These are phyloP conservation scores for Aspergillus neoniger DNA, from an alignment of 2,329 filamentous ascomycete species.

Conservation along the genomic window DNA sequence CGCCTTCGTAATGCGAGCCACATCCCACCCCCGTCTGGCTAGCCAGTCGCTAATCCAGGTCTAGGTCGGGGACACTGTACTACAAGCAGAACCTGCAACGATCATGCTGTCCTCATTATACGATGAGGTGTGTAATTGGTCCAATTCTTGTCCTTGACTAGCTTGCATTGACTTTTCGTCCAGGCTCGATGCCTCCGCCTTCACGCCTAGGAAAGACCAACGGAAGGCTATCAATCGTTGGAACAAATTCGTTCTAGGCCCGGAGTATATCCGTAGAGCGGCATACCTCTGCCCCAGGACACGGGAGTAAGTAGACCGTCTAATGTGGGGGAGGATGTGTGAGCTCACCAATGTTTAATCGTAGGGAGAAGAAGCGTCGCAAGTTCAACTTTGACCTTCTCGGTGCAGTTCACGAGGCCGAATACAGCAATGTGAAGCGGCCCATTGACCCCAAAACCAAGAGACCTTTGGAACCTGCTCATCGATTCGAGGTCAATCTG, in stretches of 20 bases:
- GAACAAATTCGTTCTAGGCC: slow-evolving; percentile 51
- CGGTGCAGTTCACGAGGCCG: slow-evolving; percentile 45
- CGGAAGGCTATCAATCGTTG: slow-evolving; percentile 51
- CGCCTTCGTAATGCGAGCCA: background rate
- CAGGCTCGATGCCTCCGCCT: slow-evolving; percentile 47
- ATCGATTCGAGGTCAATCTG: slow-evolving; percentile 52
- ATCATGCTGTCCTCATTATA: slow-evolving; percentile 87
- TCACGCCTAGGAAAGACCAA: slow-evolving; percentile 49
- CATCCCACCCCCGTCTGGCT: background rate
- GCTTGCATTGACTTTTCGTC: background rate
- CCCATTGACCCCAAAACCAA: slow-evolving; percentile 49
- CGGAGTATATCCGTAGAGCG: slow-evolving; percentile 50
- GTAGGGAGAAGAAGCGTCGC: slow-evolving; percentile 47
- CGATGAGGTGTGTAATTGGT: slow-evolving; percentile 41
- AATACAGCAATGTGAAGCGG: slow-evolving; percentile 47
- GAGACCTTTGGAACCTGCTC: slow-evolving; percentile 49
- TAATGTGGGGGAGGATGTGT: background rate
- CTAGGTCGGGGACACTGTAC: slow-evolving; percentile 51
- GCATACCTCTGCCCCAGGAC: slow-evolving; percentile 49
- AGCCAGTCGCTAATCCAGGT: slow-evolving; percentile 8
- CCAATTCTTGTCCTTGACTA: background rate
- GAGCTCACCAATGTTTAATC: background rate
- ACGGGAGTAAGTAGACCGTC: slow-evolving; percentile 41
- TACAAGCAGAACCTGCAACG: slow-evolving; percentile 62
- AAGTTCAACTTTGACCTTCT: slow-evolving; percentile 48